Evolutionary conservation across 805 yeast genomes (phyloP).

Genomic region (Hanseniaspora vineae): DNA sequence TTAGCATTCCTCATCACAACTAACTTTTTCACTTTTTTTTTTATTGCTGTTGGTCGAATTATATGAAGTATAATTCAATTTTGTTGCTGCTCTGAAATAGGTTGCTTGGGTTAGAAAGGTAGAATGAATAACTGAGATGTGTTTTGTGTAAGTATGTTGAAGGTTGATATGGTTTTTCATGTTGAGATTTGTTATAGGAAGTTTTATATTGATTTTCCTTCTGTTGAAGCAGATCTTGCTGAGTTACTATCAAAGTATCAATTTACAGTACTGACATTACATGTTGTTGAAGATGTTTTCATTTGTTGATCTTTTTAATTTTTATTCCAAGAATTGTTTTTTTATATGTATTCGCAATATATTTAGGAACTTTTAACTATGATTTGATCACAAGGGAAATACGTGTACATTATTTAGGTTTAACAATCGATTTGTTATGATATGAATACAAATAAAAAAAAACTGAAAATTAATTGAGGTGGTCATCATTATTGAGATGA

Average conservation of each 20-base stretch:
- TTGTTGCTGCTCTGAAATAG: not conserved
- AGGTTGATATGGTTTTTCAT: not conserved
- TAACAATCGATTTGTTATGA: not conserved
- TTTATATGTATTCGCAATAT: not conserved
- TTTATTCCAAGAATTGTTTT: not conserved
- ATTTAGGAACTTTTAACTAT: not conserved
- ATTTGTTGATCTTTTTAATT: not conserved
- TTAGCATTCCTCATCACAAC: not conserved
- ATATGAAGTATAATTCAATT: too few relatives aligned
- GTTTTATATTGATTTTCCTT: not conserved
- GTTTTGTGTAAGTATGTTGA: not conserved
- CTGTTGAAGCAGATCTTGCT: not conserved
- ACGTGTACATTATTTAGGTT: slow-evolving; percentile 1
- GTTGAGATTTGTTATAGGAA: not conserved
- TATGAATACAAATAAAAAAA: not conserved
- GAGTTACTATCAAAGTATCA: not conserved
- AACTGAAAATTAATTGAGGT: not conserved
- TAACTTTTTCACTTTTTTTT: not conserved
- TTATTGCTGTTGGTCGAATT: not conserved
- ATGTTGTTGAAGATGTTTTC: not conserved
- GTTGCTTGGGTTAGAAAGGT: not conserved
- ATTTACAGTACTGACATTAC: not conserved
- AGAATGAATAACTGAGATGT: not conserved
- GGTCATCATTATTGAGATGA: not conserved
- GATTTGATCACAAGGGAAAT: not conserved